Percentiles rank a stretch among this genome's conserved stretches.
Evolutionary conservation across 805 yeast genomes (phyloP).

Genomic region (Kodamaea nitidulidarum): DNA sequence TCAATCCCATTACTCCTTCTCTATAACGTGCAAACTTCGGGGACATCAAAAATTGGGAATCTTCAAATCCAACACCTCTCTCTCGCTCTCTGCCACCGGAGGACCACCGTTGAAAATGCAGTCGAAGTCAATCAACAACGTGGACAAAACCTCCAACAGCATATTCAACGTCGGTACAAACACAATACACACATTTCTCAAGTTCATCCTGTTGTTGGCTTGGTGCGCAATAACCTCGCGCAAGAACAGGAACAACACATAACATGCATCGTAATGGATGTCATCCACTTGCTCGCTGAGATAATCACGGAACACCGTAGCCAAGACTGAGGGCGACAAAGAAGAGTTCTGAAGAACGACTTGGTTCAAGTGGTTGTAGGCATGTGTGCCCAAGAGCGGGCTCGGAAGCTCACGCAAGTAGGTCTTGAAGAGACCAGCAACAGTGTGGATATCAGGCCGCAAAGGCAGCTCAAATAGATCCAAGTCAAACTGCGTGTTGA

Average conservation of each 20-base stretch:
- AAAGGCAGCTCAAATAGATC: constrained; percentile 50
- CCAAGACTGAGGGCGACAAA: constrained; percentile 19
- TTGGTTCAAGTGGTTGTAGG: constrained; percentile 26
- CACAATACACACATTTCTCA: constrained; percentile 73
- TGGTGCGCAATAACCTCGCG: constrained; percentile 57
- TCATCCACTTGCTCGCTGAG: constrained; percentile 45
- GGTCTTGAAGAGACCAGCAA: constrained; percentile 79
- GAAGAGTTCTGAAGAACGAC: constrained; percentile 15
- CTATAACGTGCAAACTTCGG: no score
- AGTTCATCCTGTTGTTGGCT: constrained; percentile 75
- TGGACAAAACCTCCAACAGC: constrained; percentile 55
- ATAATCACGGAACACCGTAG: constrained; percentile 28
- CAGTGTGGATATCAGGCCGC: constrained; percentile 74
- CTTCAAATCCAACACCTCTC: constrained; percentile 50
- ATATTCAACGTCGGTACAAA: constrained; percentile 77
- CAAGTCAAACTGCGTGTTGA: constrained; percentile 64
- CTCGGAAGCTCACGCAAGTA: constrained; percentile 76
- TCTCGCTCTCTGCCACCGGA: constrained; percentile 37
- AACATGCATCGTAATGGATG: constrained; percentile 56
- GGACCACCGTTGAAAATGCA: constrained; percentile 54
- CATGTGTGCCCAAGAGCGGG: constrained; percentile 58
- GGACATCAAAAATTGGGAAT: constrained; percentile 42
- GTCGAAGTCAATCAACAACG: constrained; percentile 58
- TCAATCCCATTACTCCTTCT: no score
- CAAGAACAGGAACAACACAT: constrained; percentile 64